Evolutionary conservation across 805 yeast species (phyloP).

Genomic region (Kluyveromyces siamensis): DNA sequence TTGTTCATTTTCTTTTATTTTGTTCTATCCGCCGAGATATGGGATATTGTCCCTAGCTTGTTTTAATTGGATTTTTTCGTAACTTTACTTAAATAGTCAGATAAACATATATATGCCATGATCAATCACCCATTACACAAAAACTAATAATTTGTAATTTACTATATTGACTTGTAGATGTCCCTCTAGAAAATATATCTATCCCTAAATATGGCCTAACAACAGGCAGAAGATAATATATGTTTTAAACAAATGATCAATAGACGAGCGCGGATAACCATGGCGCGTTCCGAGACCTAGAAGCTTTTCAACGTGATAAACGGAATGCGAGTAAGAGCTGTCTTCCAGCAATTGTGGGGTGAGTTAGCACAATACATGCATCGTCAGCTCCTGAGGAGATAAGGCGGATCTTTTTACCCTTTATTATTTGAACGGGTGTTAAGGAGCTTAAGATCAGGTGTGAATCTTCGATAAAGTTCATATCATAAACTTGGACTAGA

Average conservation of each 20-base stretch:
- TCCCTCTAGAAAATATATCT: too few relatives aligned
- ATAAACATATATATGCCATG: too few relatives aligned
- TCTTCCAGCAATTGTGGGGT: conserved; percentile 53
- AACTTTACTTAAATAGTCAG: background rate
- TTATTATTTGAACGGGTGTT: conserved; percentile 56
- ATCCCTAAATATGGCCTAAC: too few relatives aligned
- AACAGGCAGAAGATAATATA: too few relatives aligned
- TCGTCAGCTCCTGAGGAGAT: conserved; percentile 31
- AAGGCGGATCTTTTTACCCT: conserved; percentile 57
- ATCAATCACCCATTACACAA: background rate
- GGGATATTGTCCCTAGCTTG: background rate
- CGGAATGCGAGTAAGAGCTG: conserved; percentile 39
- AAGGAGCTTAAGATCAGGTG: conserved; percentile 28
- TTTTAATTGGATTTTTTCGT: background rate
- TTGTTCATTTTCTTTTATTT: background rate
- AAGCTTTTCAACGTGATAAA: background rate
- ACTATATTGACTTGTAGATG: too few relatives aligned
- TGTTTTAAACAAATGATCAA: background rate
- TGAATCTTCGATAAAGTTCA: conserved; percentile 35
- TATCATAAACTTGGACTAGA: conserved; percentile 59
- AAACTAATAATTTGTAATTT: background rate
- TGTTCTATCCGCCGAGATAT: background rate
- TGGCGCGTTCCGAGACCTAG: background rate
- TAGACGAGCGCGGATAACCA: background rate
- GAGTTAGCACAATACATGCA: conserved; percentile 44